These are phyloP conservation scores for Annona cherimola DNA, from an alignment of 164 flowering plant genomes.

Conservation along the genomic window DNA sequence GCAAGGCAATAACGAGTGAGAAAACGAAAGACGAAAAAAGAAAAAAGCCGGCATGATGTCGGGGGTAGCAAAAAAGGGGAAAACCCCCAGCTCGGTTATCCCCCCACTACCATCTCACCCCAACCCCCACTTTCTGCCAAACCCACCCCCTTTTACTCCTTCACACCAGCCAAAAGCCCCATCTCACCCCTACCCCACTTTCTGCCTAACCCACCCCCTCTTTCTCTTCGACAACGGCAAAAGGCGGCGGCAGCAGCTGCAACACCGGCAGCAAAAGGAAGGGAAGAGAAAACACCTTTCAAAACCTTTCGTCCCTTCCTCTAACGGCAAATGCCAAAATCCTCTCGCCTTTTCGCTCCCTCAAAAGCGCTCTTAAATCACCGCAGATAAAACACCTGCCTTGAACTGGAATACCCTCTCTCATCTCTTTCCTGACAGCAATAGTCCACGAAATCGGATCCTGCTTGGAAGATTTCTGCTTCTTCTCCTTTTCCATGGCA, in stretches of 20 bases:
- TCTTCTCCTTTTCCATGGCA: neutral
- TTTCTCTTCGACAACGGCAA: no score
- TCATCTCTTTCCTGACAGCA: neutral
- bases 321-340: constrained; percentile 2
- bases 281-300: neutral
- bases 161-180: no score
- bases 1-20: no score
- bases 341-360: neutral
- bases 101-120: neutral
- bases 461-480: neutral
- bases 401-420: neutral
- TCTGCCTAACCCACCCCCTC: no score
- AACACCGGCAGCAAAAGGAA: no score
- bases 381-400: neutral
- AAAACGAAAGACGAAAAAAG: neutral
- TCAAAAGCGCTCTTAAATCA: neutral
- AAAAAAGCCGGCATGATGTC: neutral
- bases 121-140: neutral
- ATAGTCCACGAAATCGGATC: neutral
- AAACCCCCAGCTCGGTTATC: neutral
- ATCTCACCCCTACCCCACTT: no score
- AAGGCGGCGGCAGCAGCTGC: no score
- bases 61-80: neutral
- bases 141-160: neutral
- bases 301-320: neutral